phyloP scores from a whole-genome alignment of 1,284 basidiomycete species.

The Flammula alnicola region DNA sequence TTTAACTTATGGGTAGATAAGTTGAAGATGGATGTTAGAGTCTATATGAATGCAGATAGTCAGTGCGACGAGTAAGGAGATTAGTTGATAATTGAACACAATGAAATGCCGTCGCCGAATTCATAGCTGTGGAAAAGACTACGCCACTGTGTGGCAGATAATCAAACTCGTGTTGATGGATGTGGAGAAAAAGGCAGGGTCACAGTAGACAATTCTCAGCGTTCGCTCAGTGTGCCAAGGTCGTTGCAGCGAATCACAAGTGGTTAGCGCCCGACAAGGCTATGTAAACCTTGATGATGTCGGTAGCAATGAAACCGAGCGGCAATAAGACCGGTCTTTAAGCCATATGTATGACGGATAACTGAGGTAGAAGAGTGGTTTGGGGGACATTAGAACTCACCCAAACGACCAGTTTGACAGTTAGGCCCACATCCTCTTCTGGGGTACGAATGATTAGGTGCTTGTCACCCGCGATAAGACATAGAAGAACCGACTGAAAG shows the following conservation, averaged over 20 bases:
- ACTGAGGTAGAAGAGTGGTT: slow-evolving; percentile 13
- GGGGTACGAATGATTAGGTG: slow-evolving; percentile 64
- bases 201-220: too few relatives aligned
- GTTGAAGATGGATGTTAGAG: slow-evolving; percentile 62
- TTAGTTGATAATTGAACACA: slow-evolving; percentile 15
- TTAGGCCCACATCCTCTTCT: slow-evolving; percentile 62
- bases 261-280: background rate
- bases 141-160: slow-evolving; percentile 1
- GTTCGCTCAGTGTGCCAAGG: too few relatives aligned
- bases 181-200: background rate
- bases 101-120: slow-evolving; percentile 10
- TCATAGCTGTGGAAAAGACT: too few relatives aligned
- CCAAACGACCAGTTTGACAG: slow-evolving; percentile 56
- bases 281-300: too few relatives aligned
- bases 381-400: slow-evolving; percentile 45
- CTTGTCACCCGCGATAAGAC: slow-evolving; percentile 61
- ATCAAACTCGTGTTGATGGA: slow-evolving; percentile 24
- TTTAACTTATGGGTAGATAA: slow-evolving; percentile 61
- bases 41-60: slow-evolving; percentile 40
- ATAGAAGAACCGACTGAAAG: slow-evolving; percentile 68
- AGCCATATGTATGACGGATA: background rate
- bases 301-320: too few relatives aligned
- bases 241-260: too few relatives aligned
- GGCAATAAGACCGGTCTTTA: too few relatives aligned
- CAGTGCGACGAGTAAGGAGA: slow-evolving; percentile 25